Evolutionary conservation across 2,329 filamentous ascomycete genomes (phyloP).

Genomic region (Sordariomycetes sp.): DNA sequence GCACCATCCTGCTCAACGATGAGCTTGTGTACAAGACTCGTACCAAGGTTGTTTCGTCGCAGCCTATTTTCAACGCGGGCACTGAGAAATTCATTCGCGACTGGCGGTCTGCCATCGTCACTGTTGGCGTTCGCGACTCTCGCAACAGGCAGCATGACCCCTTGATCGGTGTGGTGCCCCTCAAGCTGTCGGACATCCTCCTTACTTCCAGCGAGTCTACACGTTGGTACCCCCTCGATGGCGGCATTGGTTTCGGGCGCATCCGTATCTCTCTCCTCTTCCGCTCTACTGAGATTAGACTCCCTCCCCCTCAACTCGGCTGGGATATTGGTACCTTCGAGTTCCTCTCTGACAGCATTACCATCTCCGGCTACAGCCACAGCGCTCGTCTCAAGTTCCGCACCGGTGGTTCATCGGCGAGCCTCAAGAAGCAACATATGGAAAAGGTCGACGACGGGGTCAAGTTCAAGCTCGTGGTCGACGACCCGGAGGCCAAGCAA

Average conservation of each 20-base stretch:
- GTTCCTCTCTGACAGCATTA: slow-evolving; percentile 64
- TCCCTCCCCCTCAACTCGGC: slow-evolving; percentile 78
- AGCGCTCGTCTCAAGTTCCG: slow-evolving; percentile 72
- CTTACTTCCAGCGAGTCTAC: slow-evolving; percentile 79
- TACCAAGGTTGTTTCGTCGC: slow-evolving; percentile 84
- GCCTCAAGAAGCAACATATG: slow-evolving; percentile 55
- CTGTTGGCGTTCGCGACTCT: slow-evolving; percentile 79
- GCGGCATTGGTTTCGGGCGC: slow-evolving; percentile 85
- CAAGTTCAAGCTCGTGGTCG: slow-evolving; percentile 37
- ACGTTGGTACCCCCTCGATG: slow-evolving; percentile 93
- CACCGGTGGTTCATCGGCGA: slow-evolving; percentile 75
- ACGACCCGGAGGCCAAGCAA: slow-evolving; percentile 21
- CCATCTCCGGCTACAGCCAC: slow-evolving; percentile 51
- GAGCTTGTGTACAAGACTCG: slow-evolving; percentile 89
- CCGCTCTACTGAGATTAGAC: slow-evolving; percentile 75
- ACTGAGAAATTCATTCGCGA: slow-evolving; percentile 90
- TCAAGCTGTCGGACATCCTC: slow-evolving; percentile 82
- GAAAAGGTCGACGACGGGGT: slow-evolving; percentile 46
- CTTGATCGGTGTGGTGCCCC: slow-evolving; percentile 81
- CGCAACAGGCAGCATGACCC: slow-evolving; percentile 90
- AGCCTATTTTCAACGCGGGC: slow-evolving; percentile 95
- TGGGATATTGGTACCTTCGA: slow-evolving; percentile 97
- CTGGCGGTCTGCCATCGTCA: slow-evolving; percentile 82
- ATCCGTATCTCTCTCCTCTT: slow-evolving; percentile 84
- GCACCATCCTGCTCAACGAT: slow-evolving; percentile 85